Evolutionary conservation across 2,329 filamentous ascomycete species (phyloP).

Genomic region (Acrocalymma vagum): DNA sequence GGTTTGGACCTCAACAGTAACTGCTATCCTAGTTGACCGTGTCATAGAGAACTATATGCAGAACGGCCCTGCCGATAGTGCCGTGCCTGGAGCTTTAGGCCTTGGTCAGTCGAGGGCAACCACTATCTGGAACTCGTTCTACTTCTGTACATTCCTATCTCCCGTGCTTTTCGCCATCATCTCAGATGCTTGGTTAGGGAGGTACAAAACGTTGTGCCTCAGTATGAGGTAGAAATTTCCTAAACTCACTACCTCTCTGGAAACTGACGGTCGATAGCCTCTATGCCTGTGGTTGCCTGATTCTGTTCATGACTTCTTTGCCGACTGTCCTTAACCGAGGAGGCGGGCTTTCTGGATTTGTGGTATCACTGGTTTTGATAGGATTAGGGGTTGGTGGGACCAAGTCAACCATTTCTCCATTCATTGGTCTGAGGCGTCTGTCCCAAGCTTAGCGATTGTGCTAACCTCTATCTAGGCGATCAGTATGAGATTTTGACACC

Average conservation of each 20-base stretch:
- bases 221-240: slow-evolving; percentile 19
- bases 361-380: slow-evolving; percentile 39
- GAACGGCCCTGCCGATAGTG: slow-evolving; percentile 11
- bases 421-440: slow-evolving; percentile 30
- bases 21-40: no score
- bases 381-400: slow-evolving; percentile 42
- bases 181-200: slow-evolving; percentile 43
- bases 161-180: slow-evolving; percentile 40
- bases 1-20: no score
- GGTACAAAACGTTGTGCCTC: slow-evolving; percentile 43
- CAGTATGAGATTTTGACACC: slow-evolving; percentile 20
- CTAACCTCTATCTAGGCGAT: slow-evolving; percentile 11
- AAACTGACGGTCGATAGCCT: not conserved
- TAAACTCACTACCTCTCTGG: not conserved
- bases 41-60: slow-evolving; percentile 35
- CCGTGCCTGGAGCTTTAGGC: slow-evolving; percentile 32
- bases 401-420: slow-evolving; percentile 33
- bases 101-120: slow-evolving; percentile 29
- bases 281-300: slow-evolving; percentile 2
- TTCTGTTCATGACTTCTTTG: slow-evolving; percentile 14
- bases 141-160: slow-evolving; percentile 20
- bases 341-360: slow-evolving; percentile 24
- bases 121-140: slow-evolving; percentile 22
- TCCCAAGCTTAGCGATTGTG: no score
- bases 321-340: slow-evolving; percentile 7